These are phyloP conservation scores for Phlegmacium glaucopus DNA, from an alignment of 768 basidiomycete species.

Conservation along the genomic window DNA sequence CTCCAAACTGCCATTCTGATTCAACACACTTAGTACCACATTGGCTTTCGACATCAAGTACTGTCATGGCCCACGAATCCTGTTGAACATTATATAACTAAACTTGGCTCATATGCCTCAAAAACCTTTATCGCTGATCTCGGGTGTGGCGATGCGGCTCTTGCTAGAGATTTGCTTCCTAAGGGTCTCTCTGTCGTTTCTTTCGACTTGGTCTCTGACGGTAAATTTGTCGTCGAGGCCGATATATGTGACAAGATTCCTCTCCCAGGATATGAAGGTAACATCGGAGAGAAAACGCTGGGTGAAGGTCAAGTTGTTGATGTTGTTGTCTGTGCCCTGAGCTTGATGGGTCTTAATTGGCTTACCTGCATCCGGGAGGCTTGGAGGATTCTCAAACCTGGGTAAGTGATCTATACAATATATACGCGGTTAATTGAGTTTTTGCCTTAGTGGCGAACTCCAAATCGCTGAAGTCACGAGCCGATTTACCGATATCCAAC, in stretches of 20 bases:
- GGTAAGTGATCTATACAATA: constrained; percentile 50
- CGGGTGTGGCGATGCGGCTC: constrained; percentile 91
- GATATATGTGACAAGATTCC: constrained; percentile 83
- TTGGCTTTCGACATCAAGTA: constrained; percentile 88
- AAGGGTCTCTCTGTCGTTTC: constrained; percentile 70
- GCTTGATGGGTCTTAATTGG: constrained; percentile 98
- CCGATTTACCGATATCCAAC: constrained; percentile 66
- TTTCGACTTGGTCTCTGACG: constrained; percentile 77
- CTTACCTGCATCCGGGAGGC: constrained; percentile 85
- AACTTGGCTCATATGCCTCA: constrained; percentile 59
- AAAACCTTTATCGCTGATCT: constrained; percentile 85
- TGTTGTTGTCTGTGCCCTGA: constrained; percentile 89
- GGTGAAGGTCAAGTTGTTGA: constrained; percentile 81
- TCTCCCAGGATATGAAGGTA: constrained; percentile 73
- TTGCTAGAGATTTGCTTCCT: constrained; percentile 72
- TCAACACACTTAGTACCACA: constrained; percentile 72
- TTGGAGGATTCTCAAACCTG: constrained; percentile 80
- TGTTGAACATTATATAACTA: constrained; percentile 72
- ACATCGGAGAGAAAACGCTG: constrained; percentile 32
- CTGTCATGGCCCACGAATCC: constrained; percentile 94
- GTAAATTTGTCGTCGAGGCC: constrained; percentile 78
- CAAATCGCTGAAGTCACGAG: constrained; percentile 90
- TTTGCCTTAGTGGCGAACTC: constrained; percentile 63
- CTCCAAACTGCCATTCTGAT: constrained; percentile 1
- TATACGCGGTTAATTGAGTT: not conserved